These are phyloP conservation scores for Hemileccinum rubropunctum DNA, from an alignment of 768 basidiomycete genomes.

Conservation along the genomic window DNA sequence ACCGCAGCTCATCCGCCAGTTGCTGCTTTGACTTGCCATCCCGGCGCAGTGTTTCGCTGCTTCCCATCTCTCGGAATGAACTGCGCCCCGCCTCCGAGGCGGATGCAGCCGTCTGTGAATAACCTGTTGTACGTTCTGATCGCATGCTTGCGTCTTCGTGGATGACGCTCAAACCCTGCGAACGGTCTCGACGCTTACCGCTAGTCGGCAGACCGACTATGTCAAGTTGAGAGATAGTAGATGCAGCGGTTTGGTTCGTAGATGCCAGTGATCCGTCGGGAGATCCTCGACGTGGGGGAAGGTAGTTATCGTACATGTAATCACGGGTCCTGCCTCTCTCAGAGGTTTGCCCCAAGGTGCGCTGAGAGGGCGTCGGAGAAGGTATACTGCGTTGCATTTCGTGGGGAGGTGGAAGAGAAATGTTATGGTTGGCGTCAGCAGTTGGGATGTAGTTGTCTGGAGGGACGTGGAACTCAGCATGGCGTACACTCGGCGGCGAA, in stretches of 20 bases:
- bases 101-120: conserved; percentile 22
- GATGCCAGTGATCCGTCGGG: conserved; percentile 31
- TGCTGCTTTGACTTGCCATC: conserved; percentile 26
- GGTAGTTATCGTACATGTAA: conserved; percentile 22
- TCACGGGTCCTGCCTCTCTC: conserved; percentile 24
- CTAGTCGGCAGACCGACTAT: conserved; percentile 26
- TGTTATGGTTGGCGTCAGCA: conserved; percentile 36
- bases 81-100: conserved; percentile 17
- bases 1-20: conserved; percentile 34
- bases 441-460: conserved; percentile 54
- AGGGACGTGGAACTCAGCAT: conserved; percentile 31
- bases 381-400: conserved; percentile 35
- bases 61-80: conserved; percentile 13
- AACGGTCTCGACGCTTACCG: conserved; percentile 20
- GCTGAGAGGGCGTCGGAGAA: conserved; percentile 30
- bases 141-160: conserved; percentile 30
- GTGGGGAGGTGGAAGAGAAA: conserved; percentile 51
- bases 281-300: conserved; percentile 22
- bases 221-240: conserved; percentile 33
- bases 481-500: conserved; percentile 12
- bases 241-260: conserved; percentile 26
- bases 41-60: conserved; percentile 15
- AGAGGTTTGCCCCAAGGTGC: conserved; percentile 11
- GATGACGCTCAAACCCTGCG: conserved; percentile 29
- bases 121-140: conserved; percentile 23